Conservation (phyloP, 352 stramenopile genomes). For the Globisporangium irregulare region DNA sequence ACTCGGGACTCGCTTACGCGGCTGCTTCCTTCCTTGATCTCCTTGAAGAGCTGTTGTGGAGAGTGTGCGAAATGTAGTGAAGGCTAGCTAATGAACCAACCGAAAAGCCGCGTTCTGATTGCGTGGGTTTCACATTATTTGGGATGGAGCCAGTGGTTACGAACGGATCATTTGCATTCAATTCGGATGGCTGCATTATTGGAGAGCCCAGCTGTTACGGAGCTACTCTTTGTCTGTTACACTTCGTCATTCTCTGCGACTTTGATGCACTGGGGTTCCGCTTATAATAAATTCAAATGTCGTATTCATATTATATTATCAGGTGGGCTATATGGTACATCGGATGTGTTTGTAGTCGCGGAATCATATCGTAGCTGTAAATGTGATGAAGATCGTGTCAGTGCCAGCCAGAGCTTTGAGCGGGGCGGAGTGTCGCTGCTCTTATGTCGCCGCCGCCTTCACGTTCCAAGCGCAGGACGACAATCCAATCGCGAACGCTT, state of each 20-base stretch:
- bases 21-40: not conserved
- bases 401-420: not conserved
- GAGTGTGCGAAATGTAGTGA: not conserved
- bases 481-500: constrained; percentile 84
- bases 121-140: not conserved
- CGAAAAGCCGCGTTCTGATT: not conserved
- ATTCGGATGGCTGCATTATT: too few relatives aligned
- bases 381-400: not conserved
- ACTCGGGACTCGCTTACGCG: too few relatives aligned
- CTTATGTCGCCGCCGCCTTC: constrained; percentile 29
- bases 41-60: not conserved
- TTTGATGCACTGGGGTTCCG: too few relatives aligned
- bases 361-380: not conserved
- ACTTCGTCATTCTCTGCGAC: too few relatives aligned
- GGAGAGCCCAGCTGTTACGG: too few relatives aligned
- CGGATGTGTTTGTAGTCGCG: not conserved
- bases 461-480: constrained; percentile 84
- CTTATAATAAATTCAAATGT: not conserved
- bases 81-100: not conserved
- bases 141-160: not conserved
- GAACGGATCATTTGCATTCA: not conserved
- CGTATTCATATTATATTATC: not conserved
- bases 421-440: too few relatives aligned
- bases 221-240: too few relatives aligned
- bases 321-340: not conserved